Conservation (phyloP, 306 rosid genomes). For the Sophora flavescens region DNA sequence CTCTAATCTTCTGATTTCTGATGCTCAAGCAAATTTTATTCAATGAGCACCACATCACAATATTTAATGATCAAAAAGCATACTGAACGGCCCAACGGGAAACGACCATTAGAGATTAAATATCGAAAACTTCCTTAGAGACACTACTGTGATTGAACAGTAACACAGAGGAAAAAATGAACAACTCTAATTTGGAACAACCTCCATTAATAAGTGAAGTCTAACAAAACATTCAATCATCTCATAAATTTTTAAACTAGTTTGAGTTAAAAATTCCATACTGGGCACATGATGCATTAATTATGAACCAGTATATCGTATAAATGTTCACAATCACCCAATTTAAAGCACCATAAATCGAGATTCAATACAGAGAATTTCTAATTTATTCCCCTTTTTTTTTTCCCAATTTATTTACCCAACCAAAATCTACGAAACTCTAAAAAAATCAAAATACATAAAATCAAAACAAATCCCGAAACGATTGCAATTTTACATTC, state of each 20-base stretch:
- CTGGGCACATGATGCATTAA: not conserved
- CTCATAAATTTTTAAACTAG: slow-evolving; percentile 10
- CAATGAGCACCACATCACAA: not conserved
- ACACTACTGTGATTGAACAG: slow-evolving; percentile 2
- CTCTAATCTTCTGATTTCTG: not conserved
- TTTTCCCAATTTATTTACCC: not conserved
- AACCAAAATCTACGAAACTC: slow-evolving; percentile 29
- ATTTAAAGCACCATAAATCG: slow-evolving; percentile 27
- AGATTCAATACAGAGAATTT: slow-evolving; percentile 19
- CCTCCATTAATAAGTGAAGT: not conserved
- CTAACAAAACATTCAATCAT: slow-evolving; percentile 20
- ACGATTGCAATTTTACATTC: not conserved
- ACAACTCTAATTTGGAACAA: not conserved
- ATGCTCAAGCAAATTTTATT: slow-evolving; percentile 30
- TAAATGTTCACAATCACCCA: not conserved
- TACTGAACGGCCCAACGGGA: not conserved
- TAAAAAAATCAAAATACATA: not conserved
- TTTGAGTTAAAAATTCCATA: slow-evolving; percentile 17
- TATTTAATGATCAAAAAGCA: slow-evolving; percentile 7
- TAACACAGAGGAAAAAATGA: too few species aligned
- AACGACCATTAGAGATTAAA: not conserved
- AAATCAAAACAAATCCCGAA: not conserved
- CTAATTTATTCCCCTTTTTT: not conserved
- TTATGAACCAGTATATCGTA: not conserved
- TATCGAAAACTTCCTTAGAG: not conserved